Conservation (phyloP, 2,329 filamentous ascomycete species). For the Zymoseptoria crescenta region DNA sequence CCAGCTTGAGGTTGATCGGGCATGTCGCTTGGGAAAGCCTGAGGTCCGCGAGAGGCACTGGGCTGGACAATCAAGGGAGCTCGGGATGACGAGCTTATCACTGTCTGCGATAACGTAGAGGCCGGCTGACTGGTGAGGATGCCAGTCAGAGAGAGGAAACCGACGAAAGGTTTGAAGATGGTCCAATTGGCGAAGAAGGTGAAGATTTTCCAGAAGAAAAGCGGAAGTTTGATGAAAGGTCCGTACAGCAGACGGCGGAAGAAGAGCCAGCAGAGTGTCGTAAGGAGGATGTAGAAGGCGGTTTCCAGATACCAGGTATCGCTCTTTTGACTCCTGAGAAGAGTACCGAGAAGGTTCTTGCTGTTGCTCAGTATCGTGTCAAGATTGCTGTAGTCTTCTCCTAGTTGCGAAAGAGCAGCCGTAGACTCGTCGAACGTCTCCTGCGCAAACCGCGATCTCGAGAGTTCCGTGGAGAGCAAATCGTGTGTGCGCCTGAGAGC, state of each 20-base stretch:
- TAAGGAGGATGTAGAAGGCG: slow-evolving; percentile 71
- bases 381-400: slow-evolving; percentile 72
- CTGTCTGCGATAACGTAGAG: neutral
- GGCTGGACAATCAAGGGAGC: slow-evolving; percentile 38
- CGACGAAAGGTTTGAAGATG: slow-evolving; percentile 29
- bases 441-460: slow-evolving; percentile 80
- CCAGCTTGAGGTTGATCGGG: slow-evolving; percentile 24
- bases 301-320: slow-evolving; percentile 98
- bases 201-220: slow-evolving; percentile 20
- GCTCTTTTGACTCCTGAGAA: slow-evolving; percentile 83
- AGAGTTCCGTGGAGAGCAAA: slow-evolving; percentile 76
- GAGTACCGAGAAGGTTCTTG: slow-evolving; percentile 64
- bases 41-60: slow-evolving; percentile 34
- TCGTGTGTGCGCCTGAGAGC: slow-evolving; percentile 79
- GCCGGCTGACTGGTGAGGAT: slow-evolving; percentile 29
- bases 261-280: slow-evolving; percentile 74
- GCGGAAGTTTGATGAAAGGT: slow-evolving; percentile 73
- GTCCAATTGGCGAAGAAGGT: slow-evolving; percentile 23
- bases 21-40: slow-evolving; percentile 25
- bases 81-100: slow-evolving; percentile 15
- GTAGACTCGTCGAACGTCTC: slow-evolving; percentile 81
- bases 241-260: slow-evolving; percentile 82
- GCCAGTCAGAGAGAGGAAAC: slow-evolving; percentile 49
- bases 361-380: slow-evolving; percentile 70
- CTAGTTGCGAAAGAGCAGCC: slow-evolving; percentile 69